Percentiles rank a stretch among this genome's conserved stretches.
Evolutionary conservation across 108 stramenopile genomes (phyloP).

Genomic region (Epithemia pelagica): DNA sequence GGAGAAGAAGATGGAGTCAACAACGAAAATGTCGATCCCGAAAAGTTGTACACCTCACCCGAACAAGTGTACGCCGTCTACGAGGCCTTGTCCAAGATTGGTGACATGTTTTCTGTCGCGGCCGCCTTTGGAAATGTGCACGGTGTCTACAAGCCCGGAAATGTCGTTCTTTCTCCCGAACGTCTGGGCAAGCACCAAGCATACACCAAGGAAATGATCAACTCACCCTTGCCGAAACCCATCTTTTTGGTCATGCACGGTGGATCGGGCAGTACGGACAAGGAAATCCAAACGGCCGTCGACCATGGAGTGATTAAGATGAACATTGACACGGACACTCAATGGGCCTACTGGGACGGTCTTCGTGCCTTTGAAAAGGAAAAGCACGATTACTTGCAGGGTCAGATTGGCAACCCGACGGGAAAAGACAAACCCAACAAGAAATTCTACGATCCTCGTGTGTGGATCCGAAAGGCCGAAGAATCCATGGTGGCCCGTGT

Average conservation of each 20-base stretch:
- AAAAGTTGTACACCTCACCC: slow-evolving; percentile 96
- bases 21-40: slow-evolving; percentile 91
- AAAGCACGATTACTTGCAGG: slow-evolving; percentile 83
- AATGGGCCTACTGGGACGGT: slow-evolving; percentile 96
- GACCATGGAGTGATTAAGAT: slow-evolving; percentile 92
- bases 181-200: slow-evolving; percentile 82
- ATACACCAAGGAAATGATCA: slow-evolving; percentile 75
- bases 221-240: slow-evolving; percentile 56
- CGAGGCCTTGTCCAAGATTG: slow-evolving; percentile 81
- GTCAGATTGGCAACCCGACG: slow-evolving; percentile 95
- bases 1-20: slow-evolving; percentile 98
- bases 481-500: slow-evolving; percentile 85
- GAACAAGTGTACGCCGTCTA: slow-evolving; percentile 90
- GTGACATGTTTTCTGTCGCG: slow-evolving; percentile 90
- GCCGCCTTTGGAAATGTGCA: slow-evolving; percentile 97
- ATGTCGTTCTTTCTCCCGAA: slow-evolving; percentile 86
- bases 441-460: slow-evolving; percentile 97
- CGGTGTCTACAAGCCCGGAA: slow-evolving; percentile 97
- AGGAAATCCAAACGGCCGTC: slow-evolving; percentile 87
- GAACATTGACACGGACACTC: slow-evolving; percentile 98
- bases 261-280: slow-evolving; percentile 91
- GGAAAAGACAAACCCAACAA: slow-evolving; percentile 97
- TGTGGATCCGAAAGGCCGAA: slow-evolving; percentile 95
- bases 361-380: slow-evolving; percentile 71
- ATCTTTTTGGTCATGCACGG: slow-evolving; percentile 97